A percentile compares a stretch with the other conserved stretches of the same genome.
Conservation (phyloP, 768 basidiomycete species). For the Clavulina sp. region DNA sequence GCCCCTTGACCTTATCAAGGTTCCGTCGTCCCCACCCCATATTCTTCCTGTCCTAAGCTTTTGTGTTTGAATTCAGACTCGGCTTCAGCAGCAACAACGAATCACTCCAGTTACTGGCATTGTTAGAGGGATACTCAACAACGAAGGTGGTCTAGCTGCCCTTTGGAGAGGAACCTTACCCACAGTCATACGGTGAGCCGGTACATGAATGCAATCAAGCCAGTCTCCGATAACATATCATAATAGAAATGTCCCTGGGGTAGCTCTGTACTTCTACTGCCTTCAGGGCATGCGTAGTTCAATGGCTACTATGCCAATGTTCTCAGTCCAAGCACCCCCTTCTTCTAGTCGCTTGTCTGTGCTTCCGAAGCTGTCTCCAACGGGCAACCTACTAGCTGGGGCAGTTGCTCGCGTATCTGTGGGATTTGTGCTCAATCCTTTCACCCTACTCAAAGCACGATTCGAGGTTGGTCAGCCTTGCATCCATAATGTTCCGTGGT, state of each 20-base stretch:
- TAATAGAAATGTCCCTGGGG: constrained; percentile 75
- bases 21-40: constrained; percentile 16
- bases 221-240: constrained; percentile 1
- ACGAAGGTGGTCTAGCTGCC: constrained; percentile 48
- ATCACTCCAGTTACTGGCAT: constrained; percentile 29
- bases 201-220: constrained; percentile 13
- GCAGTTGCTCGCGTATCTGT: constrained; percentile 65
- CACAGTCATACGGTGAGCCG: constrained; percentile 44
- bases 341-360: constrained; percentile 12
- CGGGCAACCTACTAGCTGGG: constrained; percentile 76
- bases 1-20: constrained; percentile 81
- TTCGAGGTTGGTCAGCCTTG: constrained; percentile 47
- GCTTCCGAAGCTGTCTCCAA: constrained; percentile 32
- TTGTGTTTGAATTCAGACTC: background rate
- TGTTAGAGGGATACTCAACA: constrained; percentile 34
- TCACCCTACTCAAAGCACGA: constrained; percentile 80
- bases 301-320: constrained; percentile 58
- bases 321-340: constrained; percentile 24
- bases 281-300: constrained; percentile 64
- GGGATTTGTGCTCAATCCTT: constrained; percentile 74
- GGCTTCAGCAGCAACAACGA: background rate
- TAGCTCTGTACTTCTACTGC: constrained; percentile 80
- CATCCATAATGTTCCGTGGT: no score
- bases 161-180: constrained; percentile 82
- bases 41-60: background rate